phyloP scores from a whole-genome alignment of 495 filamentous ascomycete genomes.

The Hyaloscypha variabilis region DNA sequence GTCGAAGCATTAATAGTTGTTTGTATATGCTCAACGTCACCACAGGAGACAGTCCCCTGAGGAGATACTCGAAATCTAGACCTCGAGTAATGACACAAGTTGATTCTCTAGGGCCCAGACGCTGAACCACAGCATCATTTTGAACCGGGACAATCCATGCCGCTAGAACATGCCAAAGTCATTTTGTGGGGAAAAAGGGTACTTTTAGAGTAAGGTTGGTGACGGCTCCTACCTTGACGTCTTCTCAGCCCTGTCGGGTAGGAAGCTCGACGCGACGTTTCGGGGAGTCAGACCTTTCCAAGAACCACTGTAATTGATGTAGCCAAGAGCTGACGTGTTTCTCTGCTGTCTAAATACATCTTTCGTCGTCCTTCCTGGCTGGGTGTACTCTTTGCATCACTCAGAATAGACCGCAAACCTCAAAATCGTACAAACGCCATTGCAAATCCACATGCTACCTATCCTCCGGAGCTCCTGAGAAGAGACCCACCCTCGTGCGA shows the following conservation, averaged over 20 bases:
- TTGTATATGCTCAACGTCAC: not conserved
- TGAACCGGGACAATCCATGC: not conserved
- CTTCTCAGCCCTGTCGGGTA: not conserved
- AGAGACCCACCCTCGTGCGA: constrained; percentile 69
- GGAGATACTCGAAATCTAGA: not conserved
- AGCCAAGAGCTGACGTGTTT: constrained; percentile 29
- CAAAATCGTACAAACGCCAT: constrained; percentile 33
- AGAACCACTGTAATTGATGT: constrained; percentile 20
- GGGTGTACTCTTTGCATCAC: constrained; percentile 21
- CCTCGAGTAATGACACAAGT: not conserved
- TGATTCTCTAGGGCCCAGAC: not conserved
- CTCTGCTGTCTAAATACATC: constrained; percentile 29
- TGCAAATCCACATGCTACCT: constrained; percentile 33
- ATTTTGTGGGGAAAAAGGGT: not conserved
- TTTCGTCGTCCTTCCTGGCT: constrained; percentile 18
- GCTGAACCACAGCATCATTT: not conserved
- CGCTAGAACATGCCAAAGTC: not conserved
- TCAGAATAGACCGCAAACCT: constrained; percentile 17
- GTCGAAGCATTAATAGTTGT: not conserved
- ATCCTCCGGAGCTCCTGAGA: constrained; percentile 63
- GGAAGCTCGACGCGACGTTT: not conserved
- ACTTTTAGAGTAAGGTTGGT: not conserved
- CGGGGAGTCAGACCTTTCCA: not conserved
- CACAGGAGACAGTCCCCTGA: not conserved
- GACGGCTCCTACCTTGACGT: not conserved